Evolutionary conservation across 2,329 filamentous ascomycete species (phyloP).

Genomic region (Epichloe elymi): DNA sequence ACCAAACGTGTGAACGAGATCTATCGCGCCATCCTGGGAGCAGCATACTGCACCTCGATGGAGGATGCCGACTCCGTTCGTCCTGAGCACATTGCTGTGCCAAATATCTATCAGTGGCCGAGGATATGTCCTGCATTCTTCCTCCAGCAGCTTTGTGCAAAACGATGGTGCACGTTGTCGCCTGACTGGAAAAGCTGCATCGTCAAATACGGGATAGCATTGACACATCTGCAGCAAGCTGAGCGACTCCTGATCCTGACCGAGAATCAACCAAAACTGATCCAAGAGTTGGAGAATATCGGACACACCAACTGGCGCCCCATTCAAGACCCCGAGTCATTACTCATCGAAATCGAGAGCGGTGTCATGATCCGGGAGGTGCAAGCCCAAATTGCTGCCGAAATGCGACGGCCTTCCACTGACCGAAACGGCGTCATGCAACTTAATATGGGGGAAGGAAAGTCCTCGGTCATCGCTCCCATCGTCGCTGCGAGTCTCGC

Average conservation of each 20-base stretch:
- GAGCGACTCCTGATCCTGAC: slow-evolving; percentile 22
- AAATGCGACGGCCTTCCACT: slow-evolving; percentile 35
- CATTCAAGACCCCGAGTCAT: slow-evolving; percentile 38
- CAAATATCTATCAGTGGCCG: slow-evolving; percentile 2
- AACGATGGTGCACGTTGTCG: slow-evolving; percentile 10
- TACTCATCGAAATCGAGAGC: slow-evolving; percentile 53
- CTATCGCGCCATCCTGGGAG: background rate
- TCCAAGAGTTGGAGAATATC: slow-evolving; percentile 30
- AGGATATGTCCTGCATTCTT: slow-evolving; percentile 16
- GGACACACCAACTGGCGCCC: slow-evolving; percentile 46
- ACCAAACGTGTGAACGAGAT: background rate
- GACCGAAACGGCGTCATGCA: slow-evolving; percentile 43
- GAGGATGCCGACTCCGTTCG: background rate
- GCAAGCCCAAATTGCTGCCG: slow-evolving; percentile 42
- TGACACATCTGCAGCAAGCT: slow-evolving; percentile 29
- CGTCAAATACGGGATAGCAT: slow-evolving; percentile 24
- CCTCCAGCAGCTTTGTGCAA: slow-evolving; percentile 19
- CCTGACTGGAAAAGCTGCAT: slow-evolving; percentile 22
- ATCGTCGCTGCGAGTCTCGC: slow-evolving; percentile 44
- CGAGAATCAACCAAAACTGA: slow-evolving; percentile 18
- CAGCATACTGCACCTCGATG: background rate
- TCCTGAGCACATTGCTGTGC: background rate
- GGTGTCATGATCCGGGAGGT: slow-evolving; percentile 46
- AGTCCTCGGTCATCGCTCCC: slow-evolving; percentile 56
- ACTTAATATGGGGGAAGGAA: slow-evolving; percentile 58